Conservation (phyloP, 164 flowering plant species). For the Liriodendron chinense region DNA sequence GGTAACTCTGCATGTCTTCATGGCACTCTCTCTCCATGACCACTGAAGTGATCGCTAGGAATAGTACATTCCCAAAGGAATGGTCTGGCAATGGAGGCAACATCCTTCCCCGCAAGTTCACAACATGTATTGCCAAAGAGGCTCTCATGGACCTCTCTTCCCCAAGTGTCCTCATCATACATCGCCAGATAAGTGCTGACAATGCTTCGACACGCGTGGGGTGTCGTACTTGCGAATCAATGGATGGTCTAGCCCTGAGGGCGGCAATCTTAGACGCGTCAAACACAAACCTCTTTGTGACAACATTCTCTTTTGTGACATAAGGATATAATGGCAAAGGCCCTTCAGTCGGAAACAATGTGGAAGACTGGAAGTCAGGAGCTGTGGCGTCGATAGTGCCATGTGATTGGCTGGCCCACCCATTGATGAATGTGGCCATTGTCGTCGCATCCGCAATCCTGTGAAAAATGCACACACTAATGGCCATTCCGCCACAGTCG, state of each 20-base stretch:
- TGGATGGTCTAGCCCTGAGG: not conserved
- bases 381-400: not conserved
- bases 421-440: slow-evolving; percentile 16
- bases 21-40: too few species aligned
- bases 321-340: not conserved
- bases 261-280: not conserved
- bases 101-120: not conserved
- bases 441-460: slow-evolving; percentile 21
- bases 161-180: not conserved
- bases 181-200: slow-evolving; percentile 1
- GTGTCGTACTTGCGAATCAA: not conserved
- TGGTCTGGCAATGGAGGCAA: not conserved
- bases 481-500: slow-evolving; percentile 22
- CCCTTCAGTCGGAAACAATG: not conserved
- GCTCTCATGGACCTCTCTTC: not conserved
- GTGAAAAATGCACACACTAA: slow-evolving; percentile 25
- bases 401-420: slow-evolving; percentile 20
- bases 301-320: too few species aligned
- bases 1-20: not conserved
- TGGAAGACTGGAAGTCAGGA: too few species aligned
- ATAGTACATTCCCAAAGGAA: not conserved
- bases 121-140: not conserved
- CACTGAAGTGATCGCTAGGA: not conserved
- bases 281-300: not conserved
- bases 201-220: not conserved